Evolutionary conservation across 2,329 filamentous ascomycete species (phyloP).

Genomic region (Thermothelomyces thermophilus): DNA sequence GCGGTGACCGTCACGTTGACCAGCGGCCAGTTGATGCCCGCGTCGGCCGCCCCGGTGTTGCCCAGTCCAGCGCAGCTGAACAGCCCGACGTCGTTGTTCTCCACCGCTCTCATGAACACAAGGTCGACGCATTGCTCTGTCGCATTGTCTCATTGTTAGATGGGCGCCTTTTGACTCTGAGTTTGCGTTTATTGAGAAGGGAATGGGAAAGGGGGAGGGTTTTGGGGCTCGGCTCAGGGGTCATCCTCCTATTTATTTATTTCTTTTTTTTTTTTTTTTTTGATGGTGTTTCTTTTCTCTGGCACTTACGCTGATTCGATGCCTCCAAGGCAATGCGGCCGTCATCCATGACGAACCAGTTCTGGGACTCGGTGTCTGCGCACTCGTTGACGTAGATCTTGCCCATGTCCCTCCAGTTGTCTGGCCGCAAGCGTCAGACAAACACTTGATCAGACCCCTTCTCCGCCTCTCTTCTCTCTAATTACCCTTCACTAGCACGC

Average conservation of each 20-base stretch:
- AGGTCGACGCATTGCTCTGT: conserved; percentile 37
- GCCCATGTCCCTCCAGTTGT: conserved; percentile 38
- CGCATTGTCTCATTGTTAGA: too few species aligned
- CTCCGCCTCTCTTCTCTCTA: background rate
- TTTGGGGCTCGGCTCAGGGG: too few species aligned
- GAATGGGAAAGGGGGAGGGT: too few species aligned
- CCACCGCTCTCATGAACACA: conserved; percentile 36
- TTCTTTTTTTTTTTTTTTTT: too few species aligned
- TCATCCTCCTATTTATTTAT: too few species aligned
- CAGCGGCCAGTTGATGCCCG: conserved; percentile 37
- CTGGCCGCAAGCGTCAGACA: too few species aligned
- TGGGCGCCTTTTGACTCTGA: too few species aligned
- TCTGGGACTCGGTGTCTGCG: conserved; percentile 30
- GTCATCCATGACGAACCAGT: conserved; percentile 34
- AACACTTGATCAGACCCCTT: too few species aligned
- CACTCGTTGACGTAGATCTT: conserved; percentile 31
- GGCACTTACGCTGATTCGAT: conserved; percentile 29
- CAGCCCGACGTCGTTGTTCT: conserved; percentile 36
- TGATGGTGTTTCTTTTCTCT: too few species aligned
- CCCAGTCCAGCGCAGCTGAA: conserved; percentile 35
- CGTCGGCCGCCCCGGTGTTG: conserved; percentile 34
- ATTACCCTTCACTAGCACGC: background rate
- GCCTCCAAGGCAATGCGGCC: conserved; percentile 34
- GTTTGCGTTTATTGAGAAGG: too few species aligned
- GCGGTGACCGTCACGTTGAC: conserved; percentile 26